A percentile compares a stretch with the other conserved stretches of the same genome.
Evolutionary conservation across 2,329 filamentous ascomycete genomes (phyloP).

Genomic region (Ophiocordyceps camponoti-leonardi): DNA sequence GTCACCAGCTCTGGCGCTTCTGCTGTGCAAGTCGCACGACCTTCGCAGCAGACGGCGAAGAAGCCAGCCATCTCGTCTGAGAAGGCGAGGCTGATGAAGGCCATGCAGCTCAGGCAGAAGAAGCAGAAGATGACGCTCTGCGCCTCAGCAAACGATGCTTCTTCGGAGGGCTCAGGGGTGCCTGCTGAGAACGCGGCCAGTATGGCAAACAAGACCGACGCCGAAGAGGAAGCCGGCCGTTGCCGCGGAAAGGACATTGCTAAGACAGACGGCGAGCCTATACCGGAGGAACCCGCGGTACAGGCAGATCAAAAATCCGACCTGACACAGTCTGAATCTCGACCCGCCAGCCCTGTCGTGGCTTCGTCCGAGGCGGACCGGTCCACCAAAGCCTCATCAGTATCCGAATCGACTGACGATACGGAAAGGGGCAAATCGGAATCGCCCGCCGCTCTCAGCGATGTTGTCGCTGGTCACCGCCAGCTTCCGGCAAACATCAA

Average conservation of each 20-base stretch:
- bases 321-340: slow-evolving; percentile 35
- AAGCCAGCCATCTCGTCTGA: slow-evolving; percentile 58
- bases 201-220: not conserved
- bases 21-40: slow-evolving; percentile 19
- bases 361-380: slow-evolving; percentile 36
- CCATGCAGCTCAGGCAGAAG: slow-evolving; percentile 75
- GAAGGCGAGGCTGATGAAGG: slow-evolving; percentile 85
- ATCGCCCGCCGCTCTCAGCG: too few species aligned
- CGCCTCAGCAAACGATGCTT: not conserved
- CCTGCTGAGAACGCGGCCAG: not conserved
- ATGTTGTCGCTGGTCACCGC: too few species aligned
- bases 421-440: slow-evolving; percentile 25
- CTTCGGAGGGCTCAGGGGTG: not conserved
- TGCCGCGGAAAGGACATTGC: too few species aligned
- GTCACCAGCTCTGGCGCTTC: slow-evolving; percentile 27
- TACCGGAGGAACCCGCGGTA: slow-evolving; percentile 22
- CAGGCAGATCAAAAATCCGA: slow-evolving; percentile 24
- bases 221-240: slow-evolving; percentile 24
- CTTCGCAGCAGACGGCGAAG: slow-evolving; percentile 20
- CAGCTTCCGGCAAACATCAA: too few species aligned
- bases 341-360: slow-evolving; percentile 36
- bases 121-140: slow-evolving; percentile 47
- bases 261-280: not conserved
- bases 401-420: slow-evolving; percentile 46
- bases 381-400: slow-evolving; percentile 45